Percentiles rank a stretch among this genome's conserved stretches.
These are phyloP conservation scores for Aristolochia californica DNA, from an alignment of 164 flowering plant species.

Conservation along the genomic window DNA sequence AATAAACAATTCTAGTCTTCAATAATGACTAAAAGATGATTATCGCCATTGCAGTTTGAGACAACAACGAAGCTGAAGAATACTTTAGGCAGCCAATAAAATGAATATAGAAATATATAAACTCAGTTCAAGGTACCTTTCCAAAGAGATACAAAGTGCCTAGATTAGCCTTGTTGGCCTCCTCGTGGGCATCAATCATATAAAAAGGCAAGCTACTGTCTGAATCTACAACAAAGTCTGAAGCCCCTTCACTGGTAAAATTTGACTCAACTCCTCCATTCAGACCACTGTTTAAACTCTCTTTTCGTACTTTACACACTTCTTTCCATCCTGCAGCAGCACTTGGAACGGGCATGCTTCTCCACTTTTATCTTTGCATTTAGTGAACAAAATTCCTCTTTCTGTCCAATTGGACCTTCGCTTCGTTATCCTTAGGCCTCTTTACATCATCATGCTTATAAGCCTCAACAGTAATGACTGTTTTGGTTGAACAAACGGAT, in stretches of 20 bases:
- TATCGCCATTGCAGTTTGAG: too few species aligned
- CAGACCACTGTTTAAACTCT: constrained; percentile 11
- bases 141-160: constrained; percentile 91
- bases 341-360: constrained; percentile 39
- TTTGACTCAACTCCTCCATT: constrained; percentile 5
- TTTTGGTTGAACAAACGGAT: constrained; percentile 5
- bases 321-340: constrained; percentile 70
- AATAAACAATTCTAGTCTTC: too few species aligned
- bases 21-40: too few species aligned
- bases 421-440: constrained; percentile 11
- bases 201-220: constrained; percentile 87
- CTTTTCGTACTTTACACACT: constrained; percentile 33
- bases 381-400: constrained; percentile 25
- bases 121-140: constrained; percentile 39
- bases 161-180: constrained; percentile 53
- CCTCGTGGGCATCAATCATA: constrained; percentile 85
- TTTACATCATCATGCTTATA: constrained; percentile 1
- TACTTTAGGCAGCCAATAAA: neutral
- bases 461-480: neutral
- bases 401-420: constrained; percentile 22
- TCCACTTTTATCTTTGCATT: constrained; percentile 61
- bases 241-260: constrained; percentile 28
- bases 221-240: constrained; percentile 50
- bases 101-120: neutral
- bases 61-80: too few species aligned